phyloP scores from a whole-genome alignment of 306 rosid species.

The Nissolia schottii region DNA sequence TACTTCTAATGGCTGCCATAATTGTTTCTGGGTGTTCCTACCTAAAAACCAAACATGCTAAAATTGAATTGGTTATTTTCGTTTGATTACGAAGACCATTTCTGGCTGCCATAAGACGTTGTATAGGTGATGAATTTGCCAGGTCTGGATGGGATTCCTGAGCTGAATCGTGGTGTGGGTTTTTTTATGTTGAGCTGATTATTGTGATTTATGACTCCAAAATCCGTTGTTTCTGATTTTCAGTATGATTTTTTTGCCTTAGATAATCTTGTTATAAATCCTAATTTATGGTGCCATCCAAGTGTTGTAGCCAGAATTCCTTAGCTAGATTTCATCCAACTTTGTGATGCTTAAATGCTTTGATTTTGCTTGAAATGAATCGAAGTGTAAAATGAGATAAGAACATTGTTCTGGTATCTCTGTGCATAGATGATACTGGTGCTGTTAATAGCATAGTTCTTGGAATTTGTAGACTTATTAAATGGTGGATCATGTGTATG shows the following conservation, averaged over 20 bases:
- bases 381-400: not conserved
- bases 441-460: not conserved
- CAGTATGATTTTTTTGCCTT: not conserved
- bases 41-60: no score
- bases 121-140: not conserved
- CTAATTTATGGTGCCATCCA: not conserved
- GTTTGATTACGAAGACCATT: not conserved
- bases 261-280: not conserved
- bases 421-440: not conserved
- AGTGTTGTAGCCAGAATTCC: not conserved
- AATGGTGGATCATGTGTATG: not conserved
- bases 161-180: slow-evolving; percentile 4
- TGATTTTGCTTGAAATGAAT: not conserved
- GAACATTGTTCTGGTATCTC: not conserved
- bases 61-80: slow-evolving; percentile 10
- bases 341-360: slow-evolving; percentile 1
- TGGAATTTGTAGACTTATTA: not conserved
- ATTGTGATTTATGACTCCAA: not conserved
- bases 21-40: no score
- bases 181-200: not conserved
- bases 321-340: not conserved
- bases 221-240: not conserved
- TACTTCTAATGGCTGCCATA: no score
- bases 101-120: not conserved
- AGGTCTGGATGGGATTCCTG: not conserved